Percentiles rank a stretch among this genome's conserved stretches.
phyloP scores from a whole-genome alignment of 495 filamentous ascomycete species.

The Sporormia fimetaria region DNA sequence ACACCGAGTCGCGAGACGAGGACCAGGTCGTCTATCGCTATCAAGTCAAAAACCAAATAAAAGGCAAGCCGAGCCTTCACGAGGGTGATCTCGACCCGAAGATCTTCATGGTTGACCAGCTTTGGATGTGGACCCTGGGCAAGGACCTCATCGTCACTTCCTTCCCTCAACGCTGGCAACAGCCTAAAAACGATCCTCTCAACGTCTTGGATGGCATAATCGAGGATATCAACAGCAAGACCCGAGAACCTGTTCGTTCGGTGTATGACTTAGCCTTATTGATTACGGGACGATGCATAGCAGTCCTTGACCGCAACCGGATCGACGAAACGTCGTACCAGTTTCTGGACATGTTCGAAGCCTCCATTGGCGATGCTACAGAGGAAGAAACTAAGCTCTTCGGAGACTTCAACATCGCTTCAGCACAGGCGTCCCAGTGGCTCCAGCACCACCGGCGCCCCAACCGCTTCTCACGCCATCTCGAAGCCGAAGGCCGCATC shows the following conservation, averaged over 20 bases:
- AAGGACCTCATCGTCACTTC: constrained; percentile 54
- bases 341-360: constrained; percentile 65
- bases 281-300: constrained; percentile 54
- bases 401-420: constrained; percentile 51
- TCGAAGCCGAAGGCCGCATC: constrained; percentile 18
- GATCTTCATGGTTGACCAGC: constrained; percentile 65
- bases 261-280: constrained; percentile 55
- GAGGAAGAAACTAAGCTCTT: constrained; percentile 55
- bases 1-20: constrained; percentile 51
- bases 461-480: constrained; percentile 29
- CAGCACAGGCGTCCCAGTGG: constrained; percentile 49
- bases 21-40: constrained; percentile 65
- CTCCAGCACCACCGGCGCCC: constrained; percentile 47
- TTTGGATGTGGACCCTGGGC: constrained; percentile 62
- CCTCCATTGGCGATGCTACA: constrained; percentile 52
- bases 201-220: constrained; percentile 57
- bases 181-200: constrained; percentile 54
- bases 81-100: constrained; percentile 39
- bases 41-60: constrained; percentile 34
- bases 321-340: constrained; percentile 53
- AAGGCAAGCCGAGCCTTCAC: constrained; percentile 9
- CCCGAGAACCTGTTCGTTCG: constrained; percentile 48
- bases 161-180: constrained; percentile 60
- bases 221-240: constrained; percentile 58
- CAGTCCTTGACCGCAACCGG: constrained; percentile 53